Percentiles rank a stretch among this genome's conserved stretches.
phyloP scores from a whole-genome alignment of 768 basidiomycete species.

The Pisolithus albus region DNA sequence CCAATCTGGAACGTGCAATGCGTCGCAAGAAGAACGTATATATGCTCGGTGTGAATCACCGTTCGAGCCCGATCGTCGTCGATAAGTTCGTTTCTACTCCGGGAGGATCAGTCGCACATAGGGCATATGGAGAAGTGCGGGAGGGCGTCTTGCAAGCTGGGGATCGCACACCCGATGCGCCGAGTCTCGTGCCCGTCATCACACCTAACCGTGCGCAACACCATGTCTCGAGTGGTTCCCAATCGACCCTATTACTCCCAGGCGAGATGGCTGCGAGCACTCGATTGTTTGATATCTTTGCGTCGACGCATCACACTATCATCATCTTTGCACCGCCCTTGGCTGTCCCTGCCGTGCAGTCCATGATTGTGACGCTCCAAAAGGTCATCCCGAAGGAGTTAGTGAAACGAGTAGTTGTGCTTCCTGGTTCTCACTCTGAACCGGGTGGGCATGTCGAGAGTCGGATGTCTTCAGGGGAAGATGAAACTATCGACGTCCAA shows the following conservation, averaged over 20 bases:
- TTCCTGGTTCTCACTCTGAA: background rate
- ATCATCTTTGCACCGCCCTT: conserved; percentile 30
- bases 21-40: conserved; percentile 3
- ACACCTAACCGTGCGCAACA: background rate
- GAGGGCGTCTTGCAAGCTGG: background rate
- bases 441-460: background rate
- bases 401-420: background rate
- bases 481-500: background rate
- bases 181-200: background rate
- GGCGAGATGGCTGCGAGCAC: too few relatives aligned
- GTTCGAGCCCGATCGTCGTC: conserved; percentile 18
- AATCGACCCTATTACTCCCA: too few relatives aligned
- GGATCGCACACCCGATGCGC: background rate
- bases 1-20: background rate
- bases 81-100: conserved; percentile 7
- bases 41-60: conserved; percentile 22
- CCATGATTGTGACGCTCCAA: background rate
- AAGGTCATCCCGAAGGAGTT: background rate
- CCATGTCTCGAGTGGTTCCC: too few relatives aligned
- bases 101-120: background rate
- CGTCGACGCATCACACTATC: conserved; percentile 30
- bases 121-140: background rate
- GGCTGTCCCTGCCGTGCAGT: background rate
- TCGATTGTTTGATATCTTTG: background rate
- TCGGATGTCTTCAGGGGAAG: background rate